phyloP scores from a whole-genome alignment of 495 filamentous ascomycete species.

The Neurospora sp. region DNA sequence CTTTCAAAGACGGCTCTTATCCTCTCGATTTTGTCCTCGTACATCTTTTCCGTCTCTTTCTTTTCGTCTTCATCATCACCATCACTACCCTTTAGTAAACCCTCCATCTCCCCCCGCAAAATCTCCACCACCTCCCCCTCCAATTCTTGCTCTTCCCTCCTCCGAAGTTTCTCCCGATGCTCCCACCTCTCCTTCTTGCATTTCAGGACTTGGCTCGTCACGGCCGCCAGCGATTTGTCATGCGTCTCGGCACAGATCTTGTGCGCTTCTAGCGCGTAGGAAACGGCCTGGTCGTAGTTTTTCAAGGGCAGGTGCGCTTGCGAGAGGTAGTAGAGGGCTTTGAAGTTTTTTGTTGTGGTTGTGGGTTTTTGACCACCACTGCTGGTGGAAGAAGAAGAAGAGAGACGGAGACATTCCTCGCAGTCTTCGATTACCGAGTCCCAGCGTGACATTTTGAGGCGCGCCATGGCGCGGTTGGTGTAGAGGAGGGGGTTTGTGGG shows the following conservation, averaged over 20 bases:
- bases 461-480: conserved; percentile 85
- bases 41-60: conserved; percentile 3
- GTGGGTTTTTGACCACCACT: not conserved
- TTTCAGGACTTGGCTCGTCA: conserved; percentile 58
- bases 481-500: conserved; percentile 52
- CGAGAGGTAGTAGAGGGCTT: conserved; percentile 76
- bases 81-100: conserved; percentile 8
- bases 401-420: conserved; percentile 57
- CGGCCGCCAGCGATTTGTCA: conserved; percentile 50
- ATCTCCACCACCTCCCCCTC: conserved; percentile 42
- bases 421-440: conserved; percentile 77
- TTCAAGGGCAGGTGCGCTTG: conserved; percentile 70
- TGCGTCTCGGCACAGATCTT: conserved; percentile 50
- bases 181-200: conserved; percentile 76
- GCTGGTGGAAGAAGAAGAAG: conserved; percentile 33
- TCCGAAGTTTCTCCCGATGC: conserved; percentile 38
- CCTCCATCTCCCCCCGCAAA: conserved; percentile 23
- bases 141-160: conserved; percentile 39
- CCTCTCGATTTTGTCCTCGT: not conserved
- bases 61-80: conserved; percentile 2
- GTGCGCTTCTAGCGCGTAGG: conserved; percentile 65
- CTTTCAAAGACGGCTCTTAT: conserved; percentile 45
- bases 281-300: conserved; percentile 65
- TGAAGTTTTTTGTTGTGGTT: conserved; percentile 34
- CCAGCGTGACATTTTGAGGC: conserved; percentile 61